These are phyloP conservation scores for Pyricularia sp. DNA, from an alignment of 2,329 filamentous ascomycete species.

Conservation along the genomic window DNA sequence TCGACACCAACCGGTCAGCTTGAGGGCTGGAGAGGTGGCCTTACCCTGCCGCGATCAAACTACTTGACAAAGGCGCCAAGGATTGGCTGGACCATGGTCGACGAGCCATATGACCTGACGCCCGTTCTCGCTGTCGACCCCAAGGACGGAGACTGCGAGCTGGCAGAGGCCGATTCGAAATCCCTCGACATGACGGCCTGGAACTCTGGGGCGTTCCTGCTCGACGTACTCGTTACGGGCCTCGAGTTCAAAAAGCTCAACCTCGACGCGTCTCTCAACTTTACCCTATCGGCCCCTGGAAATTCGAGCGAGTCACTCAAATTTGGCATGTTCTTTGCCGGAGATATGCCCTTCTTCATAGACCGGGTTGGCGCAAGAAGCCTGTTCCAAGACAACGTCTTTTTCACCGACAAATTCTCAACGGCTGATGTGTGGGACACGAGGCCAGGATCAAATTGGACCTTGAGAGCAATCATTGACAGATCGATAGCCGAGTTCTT, in stretches of 20 bases:
- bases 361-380: slow-evolving; percentile 33
- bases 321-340: slow-evolving; percentile 34
- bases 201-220: slow-evolving; percentile 36
- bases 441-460: slow-evolving; percentile 7
- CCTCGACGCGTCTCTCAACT: slow-evolving; percentile 13
- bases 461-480: slow-evolving; percentile 37
- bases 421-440: slow-evolving; percentile 15
- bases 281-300: slow-evolving; percentile 23
- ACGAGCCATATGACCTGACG: slow-evolving; percentile 30
- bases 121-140: slow-evolving; percentile 26
- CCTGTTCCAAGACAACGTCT: slow-evolving; percentile 17
- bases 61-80: slow-evolving; percentile 37
- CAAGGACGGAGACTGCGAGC: neutral
- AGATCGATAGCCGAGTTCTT: slow-evolving; percentile 42
- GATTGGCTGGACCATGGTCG: slow-evolving; percentile 37
- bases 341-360: slow-evolving; percentile 36
- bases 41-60: slow-evolving; percentile 37
- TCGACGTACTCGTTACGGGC: slow-evolving; percentile 38
- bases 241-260: slow-evolving; percentile 13
- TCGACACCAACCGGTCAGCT: slow-evolving; percentile 36
- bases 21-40: slow-evolving; percentile 39
- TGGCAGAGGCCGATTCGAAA: neutral
- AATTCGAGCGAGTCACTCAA: slow-evolving; percentile 30
- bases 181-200: slow-evolving; percentile 27
- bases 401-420: slow-evolving; percentile 41